Evolutionary conservation across 129 eudicot genomes (phyloP).

Genomic region (Deinandra increscens): DNA sequence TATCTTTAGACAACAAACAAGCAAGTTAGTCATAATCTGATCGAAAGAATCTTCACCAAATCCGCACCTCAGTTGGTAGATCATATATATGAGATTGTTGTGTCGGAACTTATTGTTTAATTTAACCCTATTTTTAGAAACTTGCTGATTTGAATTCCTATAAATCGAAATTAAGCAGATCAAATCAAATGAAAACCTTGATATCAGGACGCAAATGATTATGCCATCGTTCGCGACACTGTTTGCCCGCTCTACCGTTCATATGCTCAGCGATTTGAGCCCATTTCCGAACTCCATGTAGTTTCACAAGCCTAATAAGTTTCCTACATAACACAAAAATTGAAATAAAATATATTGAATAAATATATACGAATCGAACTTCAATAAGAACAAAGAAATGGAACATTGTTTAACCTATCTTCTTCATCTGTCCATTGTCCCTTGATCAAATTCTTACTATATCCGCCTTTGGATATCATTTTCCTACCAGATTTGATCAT

Average conservation of each 20-base stretch:
- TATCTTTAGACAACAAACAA: conserved; percentile 8
- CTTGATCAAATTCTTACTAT: conserved; percentile 45
- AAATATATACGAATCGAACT: no score
- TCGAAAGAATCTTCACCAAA: conserved; percentile 28
- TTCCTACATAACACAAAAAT: conserved; percentile 41
- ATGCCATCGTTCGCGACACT: conserved; percentile 79
- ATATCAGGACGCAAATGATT: conserved; percentile 83
- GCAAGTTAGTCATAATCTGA: conserved; percentile 2
- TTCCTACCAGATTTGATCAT: conserved; percentile 6
- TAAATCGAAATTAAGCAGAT: conserved; percentile 4
- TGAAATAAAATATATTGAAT: no score
- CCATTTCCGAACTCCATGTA: conserved; percentile 62
- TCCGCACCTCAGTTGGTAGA: conserved; percentile 26
- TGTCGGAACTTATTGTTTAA: not conserved
- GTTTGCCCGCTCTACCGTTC: conserved; percentile 65
- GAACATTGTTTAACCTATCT: conserved; percentile 59
- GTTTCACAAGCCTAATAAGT: conserved; percentile 46
- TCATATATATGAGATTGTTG: conserved; percentile 17
- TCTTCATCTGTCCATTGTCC: conserved; percentile 79
- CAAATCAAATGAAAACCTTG: conserved; percentile 42
- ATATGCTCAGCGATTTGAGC: conserved; percentile 54
- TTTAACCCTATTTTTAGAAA: conserved; percentile 11
- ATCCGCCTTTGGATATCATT: conserved; percentile 29
- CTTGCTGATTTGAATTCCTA: not conserved
- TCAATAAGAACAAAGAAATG: no score